Base-by-base conservation (phyloP, 495 filamentous ascomycete species). In the Penicillium turbatum region DNA sequence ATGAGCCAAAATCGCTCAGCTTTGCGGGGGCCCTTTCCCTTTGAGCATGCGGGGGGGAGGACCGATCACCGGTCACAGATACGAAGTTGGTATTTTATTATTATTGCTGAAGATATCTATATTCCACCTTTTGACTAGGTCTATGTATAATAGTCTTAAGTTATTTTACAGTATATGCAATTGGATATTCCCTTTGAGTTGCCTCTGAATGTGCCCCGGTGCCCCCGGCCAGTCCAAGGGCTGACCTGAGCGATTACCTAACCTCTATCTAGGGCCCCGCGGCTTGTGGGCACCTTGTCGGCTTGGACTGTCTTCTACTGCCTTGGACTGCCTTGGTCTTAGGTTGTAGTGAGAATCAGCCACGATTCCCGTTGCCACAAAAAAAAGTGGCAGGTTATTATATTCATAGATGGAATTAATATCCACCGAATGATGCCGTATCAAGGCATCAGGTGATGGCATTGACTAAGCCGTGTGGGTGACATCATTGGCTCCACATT, bases 1-100 rank as follows among this genome's bases (percentile, higher is more conserved):
- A 66, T 57, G 57, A 57, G 61, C 64, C 61, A 62, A 66, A 66
- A 64, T 66, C 61, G 58, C 64, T 66, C 64, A 66, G 54, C 55
- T 64, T 66, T 61, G 58, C 55, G 64, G 64, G 64, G 64, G 53
- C 58, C 58, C 53, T 64, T 64, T 66, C 57, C 55, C 63, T 64
- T 62, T 64, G 64, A 66, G 64, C 63, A 66, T 66, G 64, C 58
- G 61, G 64, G 64, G 64, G 63, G 44, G n/a, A n/a, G 24, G 31
- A 37, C 29, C 24, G 47, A 54, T 59, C 60, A 57, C 53, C 44
- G 50, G 62, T 63, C 52, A 57, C 54, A 57, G 56, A 44, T 44
- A 44, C 27, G n/a, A 6, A 11, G 9, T 32, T 51, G 30, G 30
- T 43, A 42, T 51, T 43, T 51, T 41, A 12, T 46, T 46, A 8